Evolutionary conservation across 2,329 filamentous ascomycete genomes (phyloP).

Genomic region (Aureobasidium vineae): DNA sequence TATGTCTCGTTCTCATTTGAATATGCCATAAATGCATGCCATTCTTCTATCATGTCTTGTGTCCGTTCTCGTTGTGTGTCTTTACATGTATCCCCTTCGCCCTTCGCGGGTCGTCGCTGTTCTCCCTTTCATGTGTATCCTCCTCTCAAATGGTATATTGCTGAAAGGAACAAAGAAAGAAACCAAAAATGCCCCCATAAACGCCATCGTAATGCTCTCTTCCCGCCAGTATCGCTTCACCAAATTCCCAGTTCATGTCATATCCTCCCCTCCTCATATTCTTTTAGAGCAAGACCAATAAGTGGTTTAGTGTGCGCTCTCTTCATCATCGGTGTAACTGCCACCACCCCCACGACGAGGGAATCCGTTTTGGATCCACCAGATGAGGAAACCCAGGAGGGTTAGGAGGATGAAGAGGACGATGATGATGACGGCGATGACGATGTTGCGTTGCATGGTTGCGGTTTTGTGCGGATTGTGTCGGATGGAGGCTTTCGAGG

Average conservation of each 20-base stretch:
- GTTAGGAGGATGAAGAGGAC: slow-evolving; percentile 53
- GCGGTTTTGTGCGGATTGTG: background rate
- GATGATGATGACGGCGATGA: slow-evolving; percentile 54
- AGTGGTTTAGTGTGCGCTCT: slow-evolving; percentile 20
- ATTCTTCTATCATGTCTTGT: background rate
- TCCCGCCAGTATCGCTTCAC: too few relatives aligned
- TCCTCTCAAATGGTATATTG: background rate
- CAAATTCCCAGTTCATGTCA: background rate
- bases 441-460: slow-evolving; percentile 52
- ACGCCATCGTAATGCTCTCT: slow-evolving; percentile 1
- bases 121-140: background rate
- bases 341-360: slow-evolving; percentile 33
- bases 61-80: background rate
- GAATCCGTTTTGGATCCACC: slow-evolving; percentile 47
- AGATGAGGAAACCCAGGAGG: slow-evolving; percentile 51
- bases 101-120: too few relatives aligned
- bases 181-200: background rate
- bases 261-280: background rate
- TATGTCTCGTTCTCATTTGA: background rate
- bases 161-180: background rate
- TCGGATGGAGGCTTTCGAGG: background rate
- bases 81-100: background rate
- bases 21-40: slow-evolving; percentile 1
- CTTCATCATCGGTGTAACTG: slow-evolving; percentile 36
- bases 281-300: background rate